Percentiles rank a stretch among this genome's conserved stretches.
phyloP scores from a whole-genome alignment of 2,329 filamentous ascomycete genomes.

The Colletotrichum trifolii region DNA sequence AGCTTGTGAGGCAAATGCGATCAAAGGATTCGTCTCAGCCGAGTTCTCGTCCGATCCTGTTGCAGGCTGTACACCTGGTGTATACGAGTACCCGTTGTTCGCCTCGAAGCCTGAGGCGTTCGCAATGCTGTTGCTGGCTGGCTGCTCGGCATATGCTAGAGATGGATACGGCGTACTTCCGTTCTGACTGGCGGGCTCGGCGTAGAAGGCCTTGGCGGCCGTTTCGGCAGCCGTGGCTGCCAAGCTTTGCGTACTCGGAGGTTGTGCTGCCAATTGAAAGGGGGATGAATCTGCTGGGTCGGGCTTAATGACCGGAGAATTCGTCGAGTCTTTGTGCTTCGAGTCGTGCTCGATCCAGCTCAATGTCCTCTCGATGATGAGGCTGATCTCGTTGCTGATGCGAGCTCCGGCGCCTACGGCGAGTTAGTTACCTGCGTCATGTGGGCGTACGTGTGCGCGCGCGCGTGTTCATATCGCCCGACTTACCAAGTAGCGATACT shows the following conservation, averaged over 20 bases:
- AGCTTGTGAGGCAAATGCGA: slow-evolving; percentile 53
- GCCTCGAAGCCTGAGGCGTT: slow-evolving; percentile 28
- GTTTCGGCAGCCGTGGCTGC: slow-evolving; percentile 32
- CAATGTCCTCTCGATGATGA: slow-evolving; percentile 63
- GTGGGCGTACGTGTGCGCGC: neutral
- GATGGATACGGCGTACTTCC: slow-evolving; percentile 45
- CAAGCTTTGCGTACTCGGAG: slow-evolving; percentile 16
- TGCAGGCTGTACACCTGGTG: slow-evolving; percentile 18
- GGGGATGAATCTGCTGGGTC: slow-evolving; percentile 23
- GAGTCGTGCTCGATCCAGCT: slow-evolving; percentile 62
- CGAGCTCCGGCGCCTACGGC: slow-evolving; percentile 55
- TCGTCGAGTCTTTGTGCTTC: slow-evolving; percentile 41
- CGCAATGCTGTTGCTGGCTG: slow-evolving; percentile 38
- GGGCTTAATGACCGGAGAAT: slow-evolving; percentile 23
- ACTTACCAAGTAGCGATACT: slow-evolving; percentile 72
- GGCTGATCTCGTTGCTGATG: slow-evolving; percentile 56
- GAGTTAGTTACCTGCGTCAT: slow-evolving; percentile 19
- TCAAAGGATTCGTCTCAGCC: slow-evolving; percentile 49
- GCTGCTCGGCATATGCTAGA: slow-evolving; percentile 45
- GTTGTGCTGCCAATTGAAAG: slow-evolving; percentile 18
- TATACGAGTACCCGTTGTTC: slow-evolving; percentile 32
- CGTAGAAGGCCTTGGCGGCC: slow-evolving; percentile 45
- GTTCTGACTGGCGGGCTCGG: slow-evolving; percentile 40
- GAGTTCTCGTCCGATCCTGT: slow-evolving; percentile 39
- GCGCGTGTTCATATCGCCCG: neutral